These are phyloP conservation scores for Fusarium tanahbumbuense DNA, from an alignment of 2,329 filamentous ascomycete species.

Conservation along the genomic window DNA sequence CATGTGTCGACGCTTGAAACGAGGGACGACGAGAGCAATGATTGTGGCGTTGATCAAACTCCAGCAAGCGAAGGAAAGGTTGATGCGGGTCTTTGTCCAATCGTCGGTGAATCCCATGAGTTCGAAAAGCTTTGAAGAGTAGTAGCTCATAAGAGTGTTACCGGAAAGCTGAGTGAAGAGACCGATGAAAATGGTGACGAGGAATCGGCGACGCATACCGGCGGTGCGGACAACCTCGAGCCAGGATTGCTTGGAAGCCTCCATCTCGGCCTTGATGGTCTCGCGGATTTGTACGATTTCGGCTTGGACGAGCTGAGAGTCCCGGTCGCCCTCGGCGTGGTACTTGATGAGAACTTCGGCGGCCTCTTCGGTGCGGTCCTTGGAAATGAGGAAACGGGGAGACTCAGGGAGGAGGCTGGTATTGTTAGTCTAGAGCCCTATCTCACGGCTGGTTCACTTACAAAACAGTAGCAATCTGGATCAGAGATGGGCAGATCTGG, in stretches of 20 bases:
- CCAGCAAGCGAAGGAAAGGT: conserved; percentile 60
- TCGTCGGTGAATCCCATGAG: conserved; percentile 58
- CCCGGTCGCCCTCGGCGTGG: conserved; percentile 63
- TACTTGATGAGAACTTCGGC: conserved; percentile 53
- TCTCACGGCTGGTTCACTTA: conserved; percentile 20
- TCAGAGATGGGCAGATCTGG: conserved; percentile 55
- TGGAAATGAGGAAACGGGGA: conserved; percentile 50
- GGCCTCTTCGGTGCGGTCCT: conserved; percentile 50
- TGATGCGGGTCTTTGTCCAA: conserved; percentile 59
- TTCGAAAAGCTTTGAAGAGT: conserved; percentile 51
- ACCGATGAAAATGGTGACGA: conserved; percentile 62
- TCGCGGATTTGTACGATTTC: conserved; percentile 71
- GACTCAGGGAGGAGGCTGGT: conserved; percentile 46
- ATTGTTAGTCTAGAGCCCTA: background rate
- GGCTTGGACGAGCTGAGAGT: conserved; percentile 65
- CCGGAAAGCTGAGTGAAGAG: conserved; percentile 66
- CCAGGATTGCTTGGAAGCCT: conserved; percentile 63
- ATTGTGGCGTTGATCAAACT: conserved; percentile 56
- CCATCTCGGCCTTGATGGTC: conserved; percentile 66
- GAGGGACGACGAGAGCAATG: conserved; percentile 57
- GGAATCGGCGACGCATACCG: conserved; percentile 61
- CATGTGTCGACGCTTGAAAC: conserved; percentile 62
- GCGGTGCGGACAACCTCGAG: conserved; percentile 60
- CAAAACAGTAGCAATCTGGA: conserved; percentile 56
- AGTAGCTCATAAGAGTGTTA: conserved; percentile 55